Percentiles rank a stretch among this genome's conserved stretches.
phyloP scores from a whole-genome alignment of 2,329 filamentous ascomycete species.

The Aspergillus hortae region DNA sequence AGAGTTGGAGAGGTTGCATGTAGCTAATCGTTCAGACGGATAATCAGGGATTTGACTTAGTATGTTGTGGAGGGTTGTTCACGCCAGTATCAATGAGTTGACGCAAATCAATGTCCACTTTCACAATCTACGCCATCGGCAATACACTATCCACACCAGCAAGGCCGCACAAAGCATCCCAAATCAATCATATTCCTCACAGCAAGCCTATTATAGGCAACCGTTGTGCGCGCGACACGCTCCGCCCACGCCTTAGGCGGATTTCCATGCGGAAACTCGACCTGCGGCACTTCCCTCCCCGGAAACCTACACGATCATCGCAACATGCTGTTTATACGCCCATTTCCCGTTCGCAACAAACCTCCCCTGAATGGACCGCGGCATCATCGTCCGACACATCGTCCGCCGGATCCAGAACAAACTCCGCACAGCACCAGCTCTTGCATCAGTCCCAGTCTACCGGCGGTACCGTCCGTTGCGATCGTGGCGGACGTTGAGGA shows the following conservation, averaged over 20 bases:
- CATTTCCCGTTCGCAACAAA: conserved; percentile 6
- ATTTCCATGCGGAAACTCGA: conserved; percentile 7
- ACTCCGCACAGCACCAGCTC: conserved; percentile 14
- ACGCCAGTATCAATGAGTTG: not conserved
- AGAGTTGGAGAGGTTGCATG: no score
- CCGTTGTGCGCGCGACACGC: conserved; percentile 14
- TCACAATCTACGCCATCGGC: not conserved
- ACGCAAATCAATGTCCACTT: not conserved
- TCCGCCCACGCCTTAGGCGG: conserved; percentile 15
- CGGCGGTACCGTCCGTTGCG: conserved; percentile 15
- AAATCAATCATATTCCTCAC: conserved; percentile 15
- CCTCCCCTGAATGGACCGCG: conserved; percentile 11
- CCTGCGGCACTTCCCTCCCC: conserved; percentile 14
- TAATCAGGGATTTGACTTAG: no score
- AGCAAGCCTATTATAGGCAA: conserved; percentile 11
- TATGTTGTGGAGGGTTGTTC: no score
- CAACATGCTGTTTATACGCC: conserved; percentile 11
- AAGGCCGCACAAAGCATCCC: not conserved
- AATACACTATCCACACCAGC: not conserved
- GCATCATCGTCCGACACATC: conserved; percentile 15
- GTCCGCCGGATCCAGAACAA: conserved; percentile 18
- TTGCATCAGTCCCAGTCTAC: conserved; percentile 10
- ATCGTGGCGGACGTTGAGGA: conserved; percentile 14
- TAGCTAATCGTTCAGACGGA: no score
- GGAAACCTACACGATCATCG: conserved; percentile 21